A percentile compares a stretch with the other conserved stretches of the same genome.
These are phyloP conservation scores for Colletotrichum lini DNA, from an alignment of 2,329 filamentous ascomycete species.

Conservation along the genomic window DNA sequence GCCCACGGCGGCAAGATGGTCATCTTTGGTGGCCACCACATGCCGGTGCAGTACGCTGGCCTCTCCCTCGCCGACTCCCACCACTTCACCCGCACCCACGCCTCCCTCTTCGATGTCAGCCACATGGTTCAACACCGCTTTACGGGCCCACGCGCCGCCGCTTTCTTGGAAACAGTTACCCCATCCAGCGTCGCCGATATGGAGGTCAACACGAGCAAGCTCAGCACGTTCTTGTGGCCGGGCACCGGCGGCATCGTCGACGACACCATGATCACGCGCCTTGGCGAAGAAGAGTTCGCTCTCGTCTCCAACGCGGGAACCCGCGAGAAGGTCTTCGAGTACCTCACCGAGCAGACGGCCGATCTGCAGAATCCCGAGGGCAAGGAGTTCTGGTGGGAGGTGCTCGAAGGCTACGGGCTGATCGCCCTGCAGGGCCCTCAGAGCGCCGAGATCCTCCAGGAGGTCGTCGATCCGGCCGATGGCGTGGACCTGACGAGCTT, in stretches of 20 bases:
- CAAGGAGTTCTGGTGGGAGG: constrained; percentile 76
- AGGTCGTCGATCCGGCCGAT: constrained; percentile 69
- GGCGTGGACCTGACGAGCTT: constrained; percentile 74
- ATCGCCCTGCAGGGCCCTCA: constrained; percentile 92
- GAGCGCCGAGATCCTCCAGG: constrained; percentile 77
- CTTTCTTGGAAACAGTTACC: constrained; percentile 87
- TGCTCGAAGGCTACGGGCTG: constrained; percentile 81
- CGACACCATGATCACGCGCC: constrained; percentile 89
- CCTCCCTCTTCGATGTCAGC: constrained; percentile 94
- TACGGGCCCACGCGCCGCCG: constrained; percentile 82
- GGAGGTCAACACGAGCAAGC: constrained; percentile 77
- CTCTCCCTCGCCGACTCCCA: constrained; percentile 88
- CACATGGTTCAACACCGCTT: constrained; percentile 97
- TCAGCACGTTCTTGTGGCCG: constrained; percentile 87
- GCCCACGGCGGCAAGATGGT: constrained; percentile 92
- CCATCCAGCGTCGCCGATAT: constrained; percentile 80
- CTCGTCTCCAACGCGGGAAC: constrained; percentile 96
- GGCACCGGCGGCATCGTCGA: constrained; percentile 92
- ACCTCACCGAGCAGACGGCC: constrained; percentile 79
- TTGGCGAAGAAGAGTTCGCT: constrained; percentile 84
- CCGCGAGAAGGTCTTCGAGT: constrained; percentile 87
- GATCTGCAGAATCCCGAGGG: constrained; percentile 69
- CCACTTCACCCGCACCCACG: constrained; percentile 88
- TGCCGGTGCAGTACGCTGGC: constrained; percentile 91
- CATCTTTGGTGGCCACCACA: constrained; percentile 92